phyloP scores from a whole-genome alignment of 2,329 filamentous ascomycete genomes.

The Claviceps africana region DNA sequence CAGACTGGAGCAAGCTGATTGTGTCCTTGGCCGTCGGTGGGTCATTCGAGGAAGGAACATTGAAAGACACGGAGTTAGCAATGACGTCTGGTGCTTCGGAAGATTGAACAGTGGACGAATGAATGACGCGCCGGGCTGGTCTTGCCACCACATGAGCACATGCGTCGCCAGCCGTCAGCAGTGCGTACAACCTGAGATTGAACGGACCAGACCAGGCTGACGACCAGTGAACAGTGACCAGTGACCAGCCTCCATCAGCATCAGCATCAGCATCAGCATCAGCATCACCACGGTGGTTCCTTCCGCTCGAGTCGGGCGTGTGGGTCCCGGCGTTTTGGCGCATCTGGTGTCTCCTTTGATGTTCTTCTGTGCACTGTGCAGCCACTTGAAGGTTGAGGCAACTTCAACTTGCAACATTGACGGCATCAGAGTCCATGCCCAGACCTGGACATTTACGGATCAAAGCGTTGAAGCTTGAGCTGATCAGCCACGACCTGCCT shows the following conservation, averaged over 20 bases:
- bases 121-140: background rate
- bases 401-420: no score
- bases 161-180: background rate
- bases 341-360: no score
- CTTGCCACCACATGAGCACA: background rate
- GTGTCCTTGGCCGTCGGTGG: background rate
- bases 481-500: no score
- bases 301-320: background rate
- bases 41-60: background rate
- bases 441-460: no score
- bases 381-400: background rate
- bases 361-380: background rate
- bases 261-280: no score
- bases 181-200: background rate
- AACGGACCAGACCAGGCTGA: no score
- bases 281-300: background rate
- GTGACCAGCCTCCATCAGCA: no score
- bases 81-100: background rate
- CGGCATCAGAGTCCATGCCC: no score
- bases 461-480: no score
- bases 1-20: background rate
- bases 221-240: no score
- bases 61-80: background rate
- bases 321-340: no score
- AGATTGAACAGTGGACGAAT: background rate